These are phyloP conservation scores for Pascua guehoae DNA, from an alignment of 1,284 basidiomycete species.

Conservation along the genomic window DNA sequence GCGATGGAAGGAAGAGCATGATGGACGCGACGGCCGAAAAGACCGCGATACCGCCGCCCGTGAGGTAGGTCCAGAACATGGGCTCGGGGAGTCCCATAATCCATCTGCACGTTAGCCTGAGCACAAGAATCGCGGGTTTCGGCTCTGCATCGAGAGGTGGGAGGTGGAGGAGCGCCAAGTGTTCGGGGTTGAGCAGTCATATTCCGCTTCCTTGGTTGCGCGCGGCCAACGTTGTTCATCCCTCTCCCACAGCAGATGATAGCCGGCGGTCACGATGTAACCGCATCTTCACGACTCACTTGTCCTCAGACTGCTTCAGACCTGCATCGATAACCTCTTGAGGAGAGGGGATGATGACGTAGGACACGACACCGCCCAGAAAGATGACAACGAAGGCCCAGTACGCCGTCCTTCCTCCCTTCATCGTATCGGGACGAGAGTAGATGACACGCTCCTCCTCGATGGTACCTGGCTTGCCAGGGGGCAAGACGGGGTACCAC, in stretches of 20 bases:
- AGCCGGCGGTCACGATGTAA: no score
- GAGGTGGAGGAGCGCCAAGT: no score
- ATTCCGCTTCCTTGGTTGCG: no score
- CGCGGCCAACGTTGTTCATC: no score
- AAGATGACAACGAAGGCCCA: constrained; percentile 10
- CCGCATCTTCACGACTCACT: constrained; percentile 3
- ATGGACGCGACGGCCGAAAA: constrained; percentile 2
- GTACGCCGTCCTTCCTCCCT: constrained; percentile 1
- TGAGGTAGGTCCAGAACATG: constrained; percentile 5
- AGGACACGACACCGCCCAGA: constrained; percentile 1
- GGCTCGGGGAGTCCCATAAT: constrained; percentile 9
- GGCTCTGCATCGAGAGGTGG: no score
- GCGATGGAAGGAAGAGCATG: constrained; percentile 5
- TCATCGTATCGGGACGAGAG: constrained; percentile 6
- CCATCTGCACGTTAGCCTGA: constrained; percentile 5
- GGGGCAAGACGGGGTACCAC: constrained; percentile 11
- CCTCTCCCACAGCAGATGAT: no score
- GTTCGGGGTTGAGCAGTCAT: no score
- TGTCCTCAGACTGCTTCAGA: background rate
- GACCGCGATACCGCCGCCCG: constrained; percentile 2
- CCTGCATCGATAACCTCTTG: constrained; percentile 4
- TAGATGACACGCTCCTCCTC: constrained; percentile 23
- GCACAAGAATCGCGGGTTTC: background rate
- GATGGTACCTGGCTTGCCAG: background rate
- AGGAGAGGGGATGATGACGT: constrained; percentile 5